Evolutionary conservation across 306 rosid species (phyloP), one percentile per base, ranked within the genome.

Genomic region (Bauhinia variegata): DNA sequence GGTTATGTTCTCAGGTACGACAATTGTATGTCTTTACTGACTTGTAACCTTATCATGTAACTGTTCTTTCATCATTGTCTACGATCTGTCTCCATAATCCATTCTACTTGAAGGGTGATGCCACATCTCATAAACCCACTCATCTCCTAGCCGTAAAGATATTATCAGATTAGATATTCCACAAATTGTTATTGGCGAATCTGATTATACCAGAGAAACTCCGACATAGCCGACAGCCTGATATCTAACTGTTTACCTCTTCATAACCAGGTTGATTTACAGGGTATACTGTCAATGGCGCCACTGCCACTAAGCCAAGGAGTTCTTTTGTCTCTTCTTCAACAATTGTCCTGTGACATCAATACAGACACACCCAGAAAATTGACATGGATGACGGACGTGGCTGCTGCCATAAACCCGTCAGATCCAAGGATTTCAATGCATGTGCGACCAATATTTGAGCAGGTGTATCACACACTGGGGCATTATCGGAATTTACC

Each of bases 1-100:
- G 93, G 93, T 55, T 87, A 68, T 87, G 93, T 65, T 79, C 89
- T 78, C 93, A 84, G 93, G 93, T 87, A 84, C 65, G 74, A 28
- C 48, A 44, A 48, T 46, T 46, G 17, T 47, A 14, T 58, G 19
- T 60, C 36, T 34, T 41, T 28, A 14, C 43, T 72, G 15, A 60
- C 32, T 64, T 23, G 65, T 18, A 23, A 23, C 28, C 28, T 23
- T 1, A 36, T 5, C 7, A 36, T 36, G 41, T 6, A 6, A 36
- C 41, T 36, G 41, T 0, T 36, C 41, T 36, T 36, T 9, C 41
- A 36, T 36, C 41, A 4, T 36, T 23, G 2, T 23, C 28, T 23
- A 47, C n/a, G 30, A 14, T 33, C 14, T 53, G 12, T 54, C 28
- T 38, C 63, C 68, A 50, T 15, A 60, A 37, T 54, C n/a, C 14